phyloP scores from a whole-genome alignment of 495 filamentous ascomycete genomes.

The Podospora bellae-mahoneyi region DNA sequence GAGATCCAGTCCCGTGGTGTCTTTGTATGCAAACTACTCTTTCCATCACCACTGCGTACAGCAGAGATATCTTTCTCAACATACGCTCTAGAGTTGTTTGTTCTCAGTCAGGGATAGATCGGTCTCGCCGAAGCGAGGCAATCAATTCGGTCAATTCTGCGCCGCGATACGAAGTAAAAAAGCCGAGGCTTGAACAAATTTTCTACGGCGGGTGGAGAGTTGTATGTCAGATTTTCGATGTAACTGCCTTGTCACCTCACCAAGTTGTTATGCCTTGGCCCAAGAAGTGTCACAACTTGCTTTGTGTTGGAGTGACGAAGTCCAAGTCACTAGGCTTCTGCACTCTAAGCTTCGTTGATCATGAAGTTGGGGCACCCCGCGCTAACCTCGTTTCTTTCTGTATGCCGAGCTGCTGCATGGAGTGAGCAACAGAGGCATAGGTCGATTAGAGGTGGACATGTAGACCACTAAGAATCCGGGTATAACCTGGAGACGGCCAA shows the following conservation, averaged over 20 bases:
- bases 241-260: not conserved
- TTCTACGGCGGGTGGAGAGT: not conserved
- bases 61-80: not conserved
- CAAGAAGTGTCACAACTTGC: not conserved
- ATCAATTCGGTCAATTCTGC: not conserved
- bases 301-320: not conserved
- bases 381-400: not conserved
- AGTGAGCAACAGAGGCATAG: too few species aligned
- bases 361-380: not conserved
- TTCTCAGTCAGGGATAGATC: not conserved
- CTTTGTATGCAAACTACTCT: not conserved
- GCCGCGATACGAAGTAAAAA: not conserved
- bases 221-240: not conserved
- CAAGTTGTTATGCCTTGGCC: not conserved
- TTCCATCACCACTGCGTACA: not conserved
- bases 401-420: not conserved
- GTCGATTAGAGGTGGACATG: not conserved
- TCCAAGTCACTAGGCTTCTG: not conserved
- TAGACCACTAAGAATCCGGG: not conserved
- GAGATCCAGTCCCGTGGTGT: not conserved
- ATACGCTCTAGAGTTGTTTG: not conserved
- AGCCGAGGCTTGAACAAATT: not conserved
- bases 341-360: not conserved
- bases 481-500: not conserved
- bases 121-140: not conserved